These are phyloP conservation scores for Coprinopsis strossmayeri DNA, from an alignment of 768 basidiomycete genomes.

Conservation along the genomic window DNA sequence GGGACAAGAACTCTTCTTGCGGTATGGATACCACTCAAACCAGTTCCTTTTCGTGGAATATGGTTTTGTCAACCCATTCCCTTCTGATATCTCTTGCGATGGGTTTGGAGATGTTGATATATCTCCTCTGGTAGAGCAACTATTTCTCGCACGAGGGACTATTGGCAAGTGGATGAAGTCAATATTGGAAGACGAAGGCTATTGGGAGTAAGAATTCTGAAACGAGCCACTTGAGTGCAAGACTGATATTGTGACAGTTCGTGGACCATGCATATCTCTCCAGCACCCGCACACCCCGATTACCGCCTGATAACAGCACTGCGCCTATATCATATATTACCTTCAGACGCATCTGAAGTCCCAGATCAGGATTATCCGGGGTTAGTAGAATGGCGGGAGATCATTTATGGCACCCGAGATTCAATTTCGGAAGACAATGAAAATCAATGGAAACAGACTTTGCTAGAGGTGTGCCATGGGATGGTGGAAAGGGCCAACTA, in stretches of 20 bases:
- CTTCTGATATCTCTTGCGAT: slow-evolving; percentile 19
- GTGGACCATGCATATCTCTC: slow-evolving; percentile 67
- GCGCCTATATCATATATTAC: slow-evolving; percentile 51
- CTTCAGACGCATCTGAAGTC: slow-evolving; percentile 19
- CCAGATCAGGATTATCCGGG: slow-evolving; percentile 20
- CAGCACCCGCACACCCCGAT: slow-evolving; percentile 65
- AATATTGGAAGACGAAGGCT: slow-evolving; percentile 54
- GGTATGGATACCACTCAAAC: slow-evolving; percentile 79
- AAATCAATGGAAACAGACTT: slow-evolving; percentile 35
- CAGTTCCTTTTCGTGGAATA: slow-evolving; percentile 81
- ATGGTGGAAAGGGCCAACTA: slow-evolving; percentile 10
- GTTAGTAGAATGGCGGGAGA: slow-evolving; percentile 49
- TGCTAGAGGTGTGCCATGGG: slow-evolving; percentile 30
- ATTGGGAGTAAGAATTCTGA: slow-evolving; percentile 66
- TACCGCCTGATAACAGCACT: slow-evolving; percentile 72
- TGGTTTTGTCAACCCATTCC: slow-evolving; percentile 61
- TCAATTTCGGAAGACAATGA: slow-evolving; percentile 45
- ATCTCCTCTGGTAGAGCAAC: slow-evolving; percentile 40
- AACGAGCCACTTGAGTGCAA: not conserved
- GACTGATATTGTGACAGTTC: slow-evolving; percentile 39
- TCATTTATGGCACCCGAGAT: slow-evolving; percentile 39
- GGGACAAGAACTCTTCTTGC: slow-evolving; percentile 67
- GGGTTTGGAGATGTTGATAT: slow-evolving; percentile 49
- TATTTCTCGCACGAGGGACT: slow-evolving; percentile 39
- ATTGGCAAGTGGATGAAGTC: slow-evolving; percentile 42